A percentile compares a stretch with the other conserved stretches of the same genome.
Conservation (phyloP, 257 asterid species). For the Thymus quinquecostatus region DNA sequence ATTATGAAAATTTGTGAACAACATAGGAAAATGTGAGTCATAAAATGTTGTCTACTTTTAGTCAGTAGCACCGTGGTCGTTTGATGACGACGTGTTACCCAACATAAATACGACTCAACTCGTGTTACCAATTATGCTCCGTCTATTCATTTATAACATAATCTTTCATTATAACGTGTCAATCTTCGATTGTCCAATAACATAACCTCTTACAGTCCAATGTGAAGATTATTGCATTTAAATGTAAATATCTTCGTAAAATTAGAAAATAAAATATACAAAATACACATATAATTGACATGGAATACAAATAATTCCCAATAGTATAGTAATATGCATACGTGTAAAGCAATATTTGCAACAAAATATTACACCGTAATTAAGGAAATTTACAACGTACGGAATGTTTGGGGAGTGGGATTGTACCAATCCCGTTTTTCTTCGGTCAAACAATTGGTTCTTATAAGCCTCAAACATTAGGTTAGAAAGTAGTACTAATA, state of each 20-base stretch:
- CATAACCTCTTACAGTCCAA: background rate
- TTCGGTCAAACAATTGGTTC: slow-evolving; percentile 14
- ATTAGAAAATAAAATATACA: too few species aligned
- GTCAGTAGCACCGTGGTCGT: slow-evolving; percentile 15
- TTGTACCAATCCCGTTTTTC: slow-evolving; percentile 4
- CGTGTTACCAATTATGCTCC: too few species aligned
- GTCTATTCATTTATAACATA: too few species aligned
- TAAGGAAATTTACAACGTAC: background rate
- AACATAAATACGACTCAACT: background rate
- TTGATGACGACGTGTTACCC: slow-evolving; percentile 27
- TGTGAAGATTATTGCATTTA: too few species aligned
- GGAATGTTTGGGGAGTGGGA: slow-evolving; percentile 4
- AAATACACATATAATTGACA: too few species aligned
- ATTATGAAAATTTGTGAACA: background rate
- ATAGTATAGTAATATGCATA: too few species aligned
- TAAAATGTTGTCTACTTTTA: slow-evolving; percentile 10
- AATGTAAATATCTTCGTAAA: too few species aligned
- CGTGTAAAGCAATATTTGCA: too few species aligned
- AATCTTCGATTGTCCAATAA: too few species aligned
- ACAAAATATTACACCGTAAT: too few species aligned
- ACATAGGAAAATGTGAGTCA: background rate
- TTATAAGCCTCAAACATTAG: background rate
- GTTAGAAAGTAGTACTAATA: background rate
- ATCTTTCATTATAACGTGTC: too few species aligned
- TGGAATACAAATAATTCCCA: too few species aligned